Evolutionary conservation across 2,329 filamentous ascomycete genomes (phyloP), one percentile per base, ranked within the genome.

Genomic region (Colletotrichum lindemuthianum): DNA sequence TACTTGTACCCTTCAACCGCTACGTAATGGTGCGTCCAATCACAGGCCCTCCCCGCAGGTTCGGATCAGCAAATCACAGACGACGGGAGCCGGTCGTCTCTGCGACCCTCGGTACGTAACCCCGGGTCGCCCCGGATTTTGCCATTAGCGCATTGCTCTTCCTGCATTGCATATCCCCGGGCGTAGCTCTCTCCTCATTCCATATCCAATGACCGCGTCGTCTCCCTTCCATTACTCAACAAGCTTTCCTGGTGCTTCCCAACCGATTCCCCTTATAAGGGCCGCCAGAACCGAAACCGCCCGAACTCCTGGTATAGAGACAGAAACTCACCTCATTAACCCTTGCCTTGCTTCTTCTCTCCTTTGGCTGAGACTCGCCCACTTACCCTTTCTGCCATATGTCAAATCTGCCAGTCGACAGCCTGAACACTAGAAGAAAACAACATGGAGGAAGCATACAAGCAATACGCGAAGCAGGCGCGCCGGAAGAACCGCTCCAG

Each of bases 401-500:
- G 10, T 44, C 45, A 34, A 15, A 34, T 37, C 50, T 45, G 10
- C 50, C 45, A 34, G 32, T 24, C 57, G 16, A 60, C 50, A 12
- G 40, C 5, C 47, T 39, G 45, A 48, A 16, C 37, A 37, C 15
- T n/a, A 15, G 39, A 40, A 34, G 10, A 74, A 50, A 75, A 51
- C 10, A 45, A 9, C 60, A 87, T 89, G 87, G 87, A 89, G 68
- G 79, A 84, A 67, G 84, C 85, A 64, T 88, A 87, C 74, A 86
- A 86, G 67, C 86, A 87, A 69, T 85, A 88, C 72, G 79, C 86
- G 56, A 83, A 82, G 69, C 82, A 84, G 68, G 79, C 82, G 48
- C 82, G 86, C 65, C 85, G 85, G 68, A 86, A 87, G 76, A 85
- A 83, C 70, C 82, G 84, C 69, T 88, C 87, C 24, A 81, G 82